phyloP scores from a whole-genome alignment of 2,329 filamentous ascomycete genomes.

The Botrytis sinoallii region DNA sequence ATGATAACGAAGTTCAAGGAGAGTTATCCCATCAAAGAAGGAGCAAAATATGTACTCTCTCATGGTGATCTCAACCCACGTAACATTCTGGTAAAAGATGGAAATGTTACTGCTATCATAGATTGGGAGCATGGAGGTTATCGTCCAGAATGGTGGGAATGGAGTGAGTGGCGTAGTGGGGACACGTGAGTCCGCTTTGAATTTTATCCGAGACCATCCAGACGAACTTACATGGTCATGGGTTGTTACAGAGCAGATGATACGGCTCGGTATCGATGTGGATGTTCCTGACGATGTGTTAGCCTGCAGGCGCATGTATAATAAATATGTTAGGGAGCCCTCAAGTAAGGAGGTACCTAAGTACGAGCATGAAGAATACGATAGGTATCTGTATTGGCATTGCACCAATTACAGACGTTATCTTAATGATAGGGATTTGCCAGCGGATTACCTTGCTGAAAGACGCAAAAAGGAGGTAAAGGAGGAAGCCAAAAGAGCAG shows the following conservation, averaged over 20 bases:
- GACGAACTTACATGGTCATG: rapidly evolving
- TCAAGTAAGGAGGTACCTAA: rapidly evolving
- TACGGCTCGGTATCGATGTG: neutral
- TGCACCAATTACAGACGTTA: neutral
- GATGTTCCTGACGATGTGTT: neutral
- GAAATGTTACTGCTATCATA: constrained; percentile 3
- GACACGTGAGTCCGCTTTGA: rapidly evolving
- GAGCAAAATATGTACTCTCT: constrained; percentile 1
- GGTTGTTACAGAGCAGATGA: neutral
- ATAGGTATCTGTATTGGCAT: neutral
- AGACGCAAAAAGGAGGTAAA: neutral
- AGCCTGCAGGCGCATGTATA: neutral
- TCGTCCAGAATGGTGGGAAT: constrained; percentile 8
- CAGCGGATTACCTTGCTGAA: rapidly evolving
- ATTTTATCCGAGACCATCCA: neutral
- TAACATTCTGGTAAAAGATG: constrained; percentile 10
- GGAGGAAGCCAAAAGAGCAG: neutral
- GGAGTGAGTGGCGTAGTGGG: rapidly evolving
- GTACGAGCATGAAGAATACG: neutral
- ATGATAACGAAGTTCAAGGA: neutral
- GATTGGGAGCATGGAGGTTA: constrained; percentile 11
- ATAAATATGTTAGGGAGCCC: neutral
- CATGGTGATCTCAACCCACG: neutral
- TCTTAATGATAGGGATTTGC: rapidly evolving
- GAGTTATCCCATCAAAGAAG: neutral